Evolutionary conservation across 331 rosid species (phyloP), one percentile per base, ranked within the genome.

Genomic region (Cydonia oblonga): DNA sequence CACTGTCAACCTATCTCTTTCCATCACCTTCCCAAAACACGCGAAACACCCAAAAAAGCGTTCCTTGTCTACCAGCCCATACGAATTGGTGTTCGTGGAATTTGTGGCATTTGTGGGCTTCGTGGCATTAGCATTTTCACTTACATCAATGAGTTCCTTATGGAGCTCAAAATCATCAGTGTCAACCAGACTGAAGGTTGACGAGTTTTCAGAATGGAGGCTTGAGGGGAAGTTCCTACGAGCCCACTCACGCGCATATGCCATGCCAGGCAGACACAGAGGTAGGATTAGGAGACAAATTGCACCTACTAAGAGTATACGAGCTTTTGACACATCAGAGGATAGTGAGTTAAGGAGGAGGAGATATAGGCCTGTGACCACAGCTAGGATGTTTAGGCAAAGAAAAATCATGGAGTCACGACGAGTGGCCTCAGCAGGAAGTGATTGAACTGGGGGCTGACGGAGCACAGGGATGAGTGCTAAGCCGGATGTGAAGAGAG

Each of bases 321-420:
- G 85, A 13, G 93, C 88, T 22, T 63, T n/a, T 7, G 79, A 29
- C 1, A n/a, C 4, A 2, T 65, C 23, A 3, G 84, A 70, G 46
- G 96, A 77, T 56, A 81, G 25, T 72, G 85, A 78, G 49, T 85
- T 68, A 15, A 87, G 80, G 72, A 80, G 66, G 74, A 90, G 84
- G 64, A 90, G 90, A 69, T 92, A 92, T 3, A 92, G 75, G 28
- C 98, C 96, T 4, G 93, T 90, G 29, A 87, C 59, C 35, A 84
- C 75, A 7, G 98, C 95, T 22, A 90, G 72, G 64, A 88, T 70
- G 83, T 87, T 69, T 61, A 90, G 85, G 83, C 77, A 79, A 46
- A 90, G 58, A 33, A 92, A 92, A 44, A 87, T 46, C 14, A 52
- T 29, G 46, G 84, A 76, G 62, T 90, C 92, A 0, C n/a, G 35